These are phyloP conservation scores for Sordariomycetes sp. DNA, from an alignment of 2,329 filamentous ascomycete genomes.

Conservation along the genomic window DNA sequence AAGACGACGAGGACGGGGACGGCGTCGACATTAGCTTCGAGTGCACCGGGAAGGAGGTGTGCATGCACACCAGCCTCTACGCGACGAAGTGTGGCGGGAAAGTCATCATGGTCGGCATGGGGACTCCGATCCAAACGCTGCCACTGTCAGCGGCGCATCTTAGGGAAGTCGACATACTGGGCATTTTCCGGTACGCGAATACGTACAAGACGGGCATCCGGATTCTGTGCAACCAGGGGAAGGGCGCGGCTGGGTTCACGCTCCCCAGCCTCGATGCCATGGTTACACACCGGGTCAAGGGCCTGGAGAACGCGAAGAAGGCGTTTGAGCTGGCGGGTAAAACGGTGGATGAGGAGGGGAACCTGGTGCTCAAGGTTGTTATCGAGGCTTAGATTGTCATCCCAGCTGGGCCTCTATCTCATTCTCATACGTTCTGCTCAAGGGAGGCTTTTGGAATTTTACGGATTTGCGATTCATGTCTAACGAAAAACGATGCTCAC, in stretches of 20 bases:
- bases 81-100: slow-evolving; percentile 58
- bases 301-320: slow-evolving; percentile 44
- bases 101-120: slow-evolving; percentile 69
- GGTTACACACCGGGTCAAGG: slow-evolving; percentile 61
- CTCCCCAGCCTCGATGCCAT: slow-evolving; percentile 55
- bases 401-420: not conserved
- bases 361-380: slow-evolving; percentile 60
- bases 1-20: slow-evolving; percentile 43
- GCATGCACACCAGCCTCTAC: slow-evolving; percentile 64
- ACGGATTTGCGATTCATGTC: not conserved
- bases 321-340: slow-evolving; percentile 60
- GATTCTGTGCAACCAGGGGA: slow-evolving; percentile 34
- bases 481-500: not conserved
- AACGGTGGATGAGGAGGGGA: slow-evolving; percentile 53
- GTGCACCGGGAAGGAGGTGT: slow-evolving; percentile 63
- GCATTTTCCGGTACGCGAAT: slow-evolving; percentile 66
- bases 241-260: slow-evolving; percentile 22
- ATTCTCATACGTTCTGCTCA: not conserved
- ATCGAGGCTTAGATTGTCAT: slow-evolving; percentile 32
- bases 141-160: slow-evolving; percentile 60
- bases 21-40: slow-evolving; percentile 63
- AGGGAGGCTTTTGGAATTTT: not conserved
- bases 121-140: slow-evolving; percentile 61
- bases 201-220: slow-evolving; percentile 61
- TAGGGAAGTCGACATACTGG: slow-evolving; percentile 65